Evolutionary conservation across 192 early-diverging fungal genomes (phyloP).

Genomic region (Piromyces finnis): DNA sequence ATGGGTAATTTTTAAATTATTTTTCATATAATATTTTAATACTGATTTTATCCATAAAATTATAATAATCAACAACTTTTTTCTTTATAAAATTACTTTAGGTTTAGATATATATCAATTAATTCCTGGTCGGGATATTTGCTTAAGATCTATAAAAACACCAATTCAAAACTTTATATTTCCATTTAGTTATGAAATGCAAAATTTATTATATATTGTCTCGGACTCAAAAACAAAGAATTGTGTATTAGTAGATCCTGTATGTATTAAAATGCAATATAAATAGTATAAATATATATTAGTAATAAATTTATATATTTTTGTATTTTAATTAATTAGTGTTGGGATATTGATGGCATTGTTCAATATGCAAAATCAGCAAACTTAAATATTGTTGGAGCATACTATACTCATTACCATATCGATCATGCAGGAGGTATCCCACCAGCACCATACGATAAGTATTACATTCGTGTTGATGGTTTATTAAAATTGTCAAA

Average conservation of each 20-base stretch:
- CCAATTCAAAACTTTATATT: conserved; percentile 61
- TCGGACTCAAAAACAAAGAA: conserved; percentile 45
- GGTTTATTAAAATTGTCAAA: not conserved
- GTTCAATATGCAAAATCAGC: conserved; percentile 31
- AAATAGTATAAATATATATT: too few species aligned
- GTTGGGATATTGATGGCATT: conserved; percentile 86
- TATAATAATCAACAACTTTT: too few species aligned
- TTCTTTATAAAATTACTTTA: not conserved
- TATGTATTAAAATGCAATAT: conserved; percentile 4
- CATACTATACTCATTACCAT: conserved; percentile 49
- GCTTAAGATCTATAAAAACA: conserved; percentile 25
- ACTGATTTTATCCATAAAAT: too few species aligned
- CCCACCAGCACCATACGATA: not conserved
- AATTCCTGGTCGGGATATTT: conserved; percentile 53
- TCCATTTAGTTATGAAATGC: conserved; percentile 62
- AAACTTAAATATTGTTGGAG: conserved; percentile 49
- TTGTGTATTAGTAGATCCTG: conserved; percentile 69
- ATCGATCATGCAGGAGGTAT: not conserved
- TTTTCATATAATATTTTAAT: too few species aligned
- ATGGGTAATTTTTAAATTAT: not conserved
- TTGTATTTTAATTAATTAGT: conserved; percentile 14
- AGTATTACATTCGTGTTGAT: not conserved
- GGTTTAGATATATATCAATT: conserved; percentile 47
- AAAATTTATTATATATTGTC: conserved; percentile 70
- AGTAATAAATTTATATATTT: not conserved